These are phyloP conservation scores for Trametes sp. DNA, from an alignment of 1,284 basidiomycete species.

Conservation along the genomic window DNA sequence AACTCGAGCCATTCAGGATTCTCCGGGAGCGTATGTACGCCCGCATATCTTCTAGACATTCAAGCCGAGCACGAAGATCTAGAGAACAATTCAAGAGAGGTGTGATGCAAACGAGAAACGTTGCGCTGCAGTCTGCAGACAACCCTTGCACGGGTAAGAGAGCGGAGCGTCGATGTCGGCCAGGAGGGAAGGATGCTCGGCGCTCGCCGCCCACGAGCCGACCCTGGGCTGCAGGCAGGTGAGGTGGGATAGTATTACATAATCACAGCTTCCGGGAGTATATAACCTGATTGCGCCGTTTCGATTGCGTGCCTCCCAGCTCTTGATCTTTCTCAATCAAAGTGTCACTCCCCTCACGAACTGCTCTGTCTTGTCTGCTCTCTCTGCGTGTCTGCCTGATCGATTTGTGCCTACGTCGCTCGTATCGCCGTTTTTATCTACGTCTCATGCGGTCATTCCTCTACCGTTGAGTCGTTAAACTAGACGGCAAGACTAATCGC, in stretches of 20 bases:
- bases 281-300: too few relatives aligned
- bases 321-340: too few relatives aligned
- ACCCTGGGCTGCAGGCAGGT: too few relatives aligned
- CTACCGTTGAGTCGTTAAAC: slow-evolving; percentile 71
- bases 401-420: background rate
- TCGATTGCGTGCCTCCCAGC: too few relatives aligned
- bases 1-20: slow-evolving; percentile 67
- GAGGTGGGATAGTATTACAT: too few relatives aligned
- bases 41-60: slow-evolving; percentile 27
- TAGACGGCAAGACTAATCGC: slow-evolving; percentile 59
- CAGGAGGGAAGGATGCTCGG: too few relatives aligned
- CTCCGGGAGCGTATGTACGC: slow-evolving; percentile 47
- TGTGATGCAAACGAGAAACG: too few relatives aligned
- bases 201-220: too few relatives aligned
- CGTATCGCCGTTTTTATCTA: slow-evolving; percentile 66
- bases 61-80: background rate
- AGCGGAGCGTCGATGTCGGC: too few relatives aligned
- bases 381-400: background rate
- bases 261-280: too few relatives aligned
- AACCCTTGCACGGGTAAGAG: too few relatives aligned
- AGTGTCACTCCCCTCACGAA: too few relatives aligned
- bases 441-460: slow-evolving; percentile 51
- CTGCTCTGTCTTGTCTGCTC: background rate
- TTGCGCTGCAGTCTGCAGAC: background rate
- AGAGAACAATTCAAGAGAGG: background rate